Evolutionary conservation across 1,139 yeast species (phyloP).

Genomic region (Dujonia santamariae): DNA sequence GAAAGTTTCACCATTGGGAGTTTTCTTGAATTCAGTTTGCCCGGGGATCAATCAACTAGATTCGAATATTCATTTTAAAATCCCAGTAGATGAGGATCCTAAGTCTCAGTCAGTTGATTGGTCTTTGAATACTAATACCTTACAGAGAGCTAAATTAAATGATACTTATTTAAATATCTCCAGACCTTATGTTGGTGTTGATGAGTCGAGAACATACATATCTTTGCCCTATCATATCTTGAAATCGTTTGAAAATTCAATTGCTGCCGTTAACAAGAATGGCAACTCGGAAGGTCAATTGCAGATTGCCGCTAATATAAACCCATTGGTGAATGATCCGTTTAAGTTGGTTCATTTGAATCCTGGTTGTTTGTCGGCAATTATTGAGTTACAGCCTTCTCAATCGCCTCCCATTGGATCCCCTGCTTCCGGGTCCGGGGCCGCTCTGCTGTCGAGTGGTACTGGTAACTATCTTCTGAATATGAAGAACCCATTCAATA

Average conservation of each 20-base stretch:
- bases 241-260: slow-evolving; percentile 24
- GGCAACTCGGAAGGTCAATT: slow-evolving; percentile 43
- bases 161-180: slow-evolving; percentile 34
- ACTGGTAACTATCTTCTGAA: slow-evolving; percentile 3
- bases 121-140: slow-evolving; percentile 27
- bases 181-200: slow-evolving; percentile 32
- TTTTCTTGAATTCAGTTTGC: slow-evolving; percentile 35
- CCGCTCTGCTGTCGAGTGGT: background rate
- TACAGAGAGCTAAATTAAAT: slow-evolving; percentile 19
- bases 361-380: slow-evolving; percentile 49
- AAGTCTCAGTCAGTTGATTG: slow-evolving; percentile 19
- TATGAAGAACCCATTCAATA: slow-evolving; percentile 29
- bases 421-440: background rate
- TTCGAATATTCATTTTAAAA: slow-evolving; percentile 31
- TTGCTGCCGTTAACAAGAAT: slow-evolving; percentile 22
- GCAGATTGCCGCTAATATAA: slow-evolving; percentile 55
- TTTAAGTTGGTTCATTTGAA: slow-evolving; percentile 49
- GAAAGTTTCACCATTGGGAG: slow-evolving; percentile 3
- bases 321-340: slow-evolving; percentile 52
- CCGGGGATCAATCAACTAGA: slow-evolving; percentile 37
- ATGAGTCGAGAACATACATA: slow-evolving; percentile 43
- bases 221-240: slow-evolving; percentile 42
- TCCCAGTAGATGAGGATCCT: slow-evolving; percentile 14
- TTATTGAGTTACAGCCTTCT: slow-evolving; percentile 15
- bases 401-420: slow-evolving; percentile 1